Percentiles rank a stretch among this genome's conserved stretches.
Evolutionary conservation across 306 rosid genomes (phyloP).

Genomic region (Crotalaria pallida): DNA sequence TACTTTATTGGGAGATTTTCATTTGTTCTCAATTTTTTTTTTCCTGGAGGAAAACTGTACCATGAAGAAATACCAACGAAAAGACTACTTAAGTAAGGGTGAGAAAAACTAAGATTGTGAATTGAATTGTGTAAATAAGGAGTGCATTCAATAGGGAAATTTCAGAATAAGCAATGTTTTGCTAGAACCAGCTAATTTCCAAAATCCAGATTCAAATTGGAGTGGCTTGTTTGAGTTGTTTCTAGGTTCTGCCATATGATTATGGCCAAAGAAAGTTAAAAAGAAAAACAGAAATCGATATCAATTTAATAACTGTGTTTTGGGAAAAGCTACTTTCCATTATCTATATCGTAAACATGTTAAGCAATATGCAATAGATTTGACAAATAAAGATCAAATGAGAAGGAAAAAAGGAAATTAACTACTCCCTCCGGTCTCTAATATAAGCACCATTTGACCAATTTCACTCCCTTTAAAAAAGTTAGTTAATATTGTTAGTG

Average conservation of each 20-base stretch:
- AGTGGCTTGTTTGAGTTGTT: neutral
- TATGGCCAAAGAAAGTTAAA: neutral
- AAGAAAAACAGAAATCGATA: neutral
- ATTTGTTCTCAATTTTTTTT: no score
- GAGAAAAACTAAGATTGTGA: neutral
- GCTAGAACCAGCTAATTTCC: neutral
- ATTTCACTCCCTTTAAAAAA: no score
- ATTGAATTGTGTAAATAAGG: neutral
- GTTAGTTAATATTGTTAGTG: no score
- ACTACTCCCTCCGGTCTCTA: no score
- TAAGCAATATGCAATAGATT: neutral
- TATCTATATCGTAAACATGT: neutral
- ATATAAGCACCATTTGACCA: no score
- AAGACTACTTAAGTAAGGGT: neutral
- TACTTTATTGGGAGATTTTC: no score
- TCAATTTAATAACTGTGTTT: neutral
- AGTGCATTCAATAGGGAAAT: neutral
- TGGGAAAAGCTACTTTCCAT: neutral
- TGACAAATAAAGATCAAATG: neutral
- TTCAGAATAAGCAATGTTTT: neutral
- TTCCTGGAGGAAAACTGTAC: neutral
- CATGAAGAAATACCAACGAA: neutral
- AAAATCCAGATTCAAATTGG: neutral
- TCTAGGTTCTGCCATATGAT: neutral
- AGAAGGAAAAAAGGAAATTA: neutral